These are phyloP conservation scores for Tolypocladium tundrense DNA, from an alignment of 2,329 filamentous ascomycete genomes.

Conservation along the genomic window DNA sequence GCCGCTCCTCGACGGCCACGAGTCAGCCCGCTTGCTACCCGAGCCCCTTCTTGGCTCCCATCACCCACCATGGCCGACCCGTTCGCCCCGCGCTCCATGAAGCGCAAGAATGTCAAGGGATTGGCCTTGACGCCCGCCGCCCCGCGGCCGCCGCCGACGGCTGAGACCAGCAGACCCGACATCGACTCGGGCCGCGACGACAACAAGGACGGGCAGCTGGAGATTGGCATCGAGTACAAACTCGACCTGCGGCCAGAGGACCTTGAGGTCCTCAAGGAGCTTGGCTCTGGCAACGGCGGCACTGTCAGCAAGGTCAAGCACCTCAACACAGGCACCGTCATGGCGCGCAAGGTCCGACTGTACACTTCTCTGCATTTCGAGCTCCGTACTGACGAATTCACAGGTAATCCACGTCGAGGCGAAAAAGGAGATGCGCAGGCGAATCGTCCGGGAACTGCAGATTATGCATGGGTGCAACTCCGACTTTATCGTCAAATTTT, in stretches of 20 bases:
- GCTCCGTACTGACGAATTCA: slow-evolving; percentile 6
- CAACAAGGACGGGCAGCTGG: slow-evolving; percentile 54
- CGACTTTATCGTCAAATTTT: slow-evolving; percentile 94
- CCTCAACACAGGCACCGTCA: slow-evolving; percentile 85
- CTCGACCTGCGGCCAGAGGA: slow-evolving; percentile 87
- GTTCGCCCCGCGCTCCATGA: slow-evolving; percentile 71
- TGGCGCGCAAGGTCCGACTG: slow-evolving; percentile 80
- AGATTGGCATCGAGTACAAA: slow-evolving; percentile 97
- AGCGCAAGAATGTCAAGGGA: slow-evolving; percentile 98
- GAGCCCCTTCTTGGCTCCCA: background rate
- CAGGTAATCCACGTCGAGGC: slow-evolving; percentile 97
- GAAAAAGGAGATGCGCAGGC: slow-evolving; percentile 92
- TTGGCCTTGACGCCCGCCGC: slow-evolving; percentile 75
- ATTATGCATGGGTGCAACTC: slow-evolving; percentile 98
- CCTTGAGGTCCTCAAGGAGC: slow-evolving; percentile 83
- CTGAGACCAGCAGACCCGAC: slow-evolving; percentile 57
- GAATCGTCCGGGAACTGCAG: slow-evolving; percentile 92
- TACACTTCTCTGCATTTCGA: background rate
- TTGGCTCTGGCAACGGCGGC: slow-evolving; percentile 92
- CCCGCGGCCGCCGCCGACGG: slow-evolving; percentile 60
- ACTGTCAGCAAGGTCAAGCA: slow-evolving; percentile 98
- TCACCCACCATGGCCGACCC: slow-evolving; percentile 45
- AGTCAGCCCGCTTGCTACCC: background rate
- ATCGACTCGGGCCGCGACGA: slow-evolving; percentile 50
- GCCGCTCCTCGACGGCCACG: background rate